Base-by-base conservation (phyloP, 495 filamentous ascomycete genomes). In the Podospora pseudocomata region DNA sequence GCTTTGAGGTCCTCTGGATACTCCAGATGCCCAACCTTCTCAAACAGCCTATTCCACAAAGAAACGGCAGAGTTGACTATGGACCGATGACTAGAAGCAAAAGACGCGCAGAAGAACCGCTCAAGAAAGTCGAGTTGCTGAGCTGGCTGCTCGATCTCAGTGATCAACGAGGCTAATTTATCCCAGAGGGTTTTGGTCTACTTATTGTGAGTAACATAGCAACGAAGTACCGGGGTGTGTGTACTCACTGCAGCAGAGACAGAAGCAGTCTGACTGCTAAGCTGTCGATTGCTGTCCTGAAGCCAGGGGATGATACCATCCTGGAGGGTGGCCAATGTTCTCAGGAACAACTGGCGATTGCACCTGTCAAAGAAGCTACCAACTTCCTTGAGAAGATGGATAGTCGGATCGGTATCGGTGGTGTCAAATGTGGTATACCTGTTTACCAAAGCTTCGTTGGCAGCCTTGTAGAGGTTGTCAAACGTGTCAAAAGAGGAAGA, bases 251-350 rank as follows among this genome's bases (percentile, higher is more conserved):
- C 69, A 66, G 74, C 70, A 32, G 77, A 68, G 7, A 76, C 64
- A 2, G 71, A 59, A 30, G 68, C 75, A 19, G 75, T 69, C 32
- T 77, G 72, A 44, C 69, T 78, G 64, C 76, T 67, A 34, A 83
- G 75, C 61, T 71, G 68, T 49, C 77, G 72, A 16, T 78, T 79
- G 1, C 70, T 58, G 70, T 93, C 91, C 64, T 81, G 78, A 39
- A 92, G 75, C 89, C 90, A 93, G 5, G 80, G 68, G 4, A 80
- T 71, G 39, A 92, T 71, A 1, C 88, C 88, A 49, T 81, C 76
- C 73, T 92, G 89, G n/a, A 88, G 72, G 54, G 80, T 81, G 9
- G 79, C 73, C n/a, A 91, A 72, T 23, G 78, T 69, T 60, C 73
- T 78, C 32, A 77, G 58, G 16, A 77, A 75, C 15, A 81, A 69